phyloP scores from a whole-genome alignment of 176 grass and related monocot species.

The Triticum urartu region DNA sequence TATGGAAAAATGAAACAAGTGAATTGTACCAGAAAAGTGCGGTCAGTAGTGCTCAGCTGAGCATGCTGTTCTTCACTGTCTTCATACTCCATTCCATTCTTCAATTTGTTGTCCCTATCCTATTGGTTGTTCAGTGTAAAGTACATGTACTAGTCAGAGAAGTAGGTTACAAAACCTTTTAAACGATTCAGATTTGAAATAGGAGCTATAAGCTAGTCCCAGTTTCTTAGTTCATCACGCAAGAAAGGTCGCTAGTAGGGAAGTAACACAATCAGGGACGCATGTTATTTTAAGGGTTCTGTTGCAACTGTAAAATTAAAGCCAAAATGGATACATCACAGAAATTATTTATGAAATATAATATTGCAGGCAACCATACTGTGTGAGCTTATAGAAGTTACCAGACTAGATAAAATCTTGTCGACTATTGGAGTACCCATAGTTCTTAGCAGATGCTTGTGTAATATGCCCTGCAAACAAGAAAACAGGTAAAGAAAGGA shows the following conservation, averaged over 20 bases:
- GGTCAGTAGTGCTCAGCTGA: slow-evolving; percentile 64
- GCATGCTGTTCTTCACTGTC: slow-evolving; percentile 49
- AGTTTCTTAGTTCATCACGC: slow-evolving; percentile 10
- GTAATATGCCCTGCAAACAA: slow-evolving; percentile 65
- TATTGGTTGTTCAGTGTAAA: slow-evolving; percentile 36
- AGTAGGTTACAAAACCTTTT: background rate
- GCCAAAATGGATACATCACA: background rate
- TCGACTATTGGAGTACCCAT: slow-evolving; percentile 69
- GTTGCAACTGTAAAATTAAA: background rate
- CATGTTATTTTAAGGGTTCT: background rate
- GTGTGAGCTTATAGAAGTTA: slow-evolving; percentile 28
- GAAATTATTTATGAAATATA: background rate
- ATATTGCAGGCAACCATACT: slow-evolving; percentile 12
- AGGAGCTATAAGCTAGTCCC: background rate
- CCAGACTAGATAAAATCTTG: slow-evolving; percentile 74
- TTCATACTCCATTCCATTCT: slow-evolving; percentile 75
- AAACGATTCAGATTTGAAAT: slow-evolving; percentile 19
- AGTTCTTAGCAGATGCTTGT: slow-evolving; percentile 89
- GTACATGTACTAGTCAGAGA: slow-evolving; percentile 20
- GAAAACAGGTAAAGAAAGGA: slow-evolving; percentile 22
- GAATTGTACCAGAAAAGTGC: slow-evolving; percentile 64
- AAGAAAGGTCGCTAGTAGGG: background rate
- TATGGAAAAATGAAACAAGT: background rate
- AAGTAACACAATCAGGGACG: slow-evolving; percentile 2
- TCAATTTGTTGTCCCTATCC: slow-evolving; percentile 88